Evolutionary conservation across 2,329 filamentous ascomycete genomes (phyloP), one percentile per base, ranked within the genome.

Genomic region (Stagonosporopsis chrysanthemi): DNA sequence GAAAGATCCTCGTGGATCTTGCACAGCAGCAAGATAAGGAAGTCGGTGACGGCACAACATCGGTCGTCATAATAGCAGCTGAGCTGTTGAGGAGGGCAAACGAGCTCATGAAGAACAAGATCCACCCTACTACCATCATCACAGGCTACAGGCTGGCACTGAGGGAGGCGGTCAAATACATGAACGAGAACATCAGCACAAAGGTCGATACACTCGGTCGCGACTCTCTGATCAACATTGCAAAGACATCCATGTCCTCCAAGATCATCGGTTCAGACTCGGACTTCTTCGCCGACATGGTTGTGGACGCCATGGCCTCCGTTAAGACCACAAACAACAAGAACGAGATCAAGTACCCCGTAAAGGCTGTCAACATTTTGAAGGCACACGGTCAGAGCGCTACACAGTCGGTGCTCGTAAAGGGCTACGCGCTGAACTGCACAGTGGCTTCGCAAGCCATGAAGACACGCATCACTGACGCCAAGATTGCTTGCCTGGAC

Each of bases 21-120:
- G 95, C 95, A 60, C 94, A 99, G 68, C 95, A 99, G 80, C 95
- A 99, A 81, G 95, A 99, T 78, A 97, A 96, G 83, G 95, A 99
- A 79, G 95, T 99, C 53, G 95, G 95, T 71, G 95, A 99, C 82
- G 95, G 95, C 70, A 99, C 95, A 45, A 99, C 95, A 22, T 98
- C 94, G 45, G 95, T 99, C 48, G 95, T 99, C 57, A 86, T 99
- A 68, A 97, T 99, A 78, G 95, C 95, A 49, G 91, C 95, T 60
- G 95, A 99, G 83, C 89, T 99, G 66, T 83, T 99, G 73, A 88
- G 90, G 77, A 86, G 95, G 79, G 95, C 88, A 63, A 99, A 99
- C 83, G 95, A 99, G 82, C 86, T 99, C 66, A 96, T 98, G 90
- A 97, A 95, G 85, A 99, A 98, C 86, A 91, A 93, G 78, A 99